Evolutionary conservation across 1,284 basidiomycete species (phyloP), one percentile per base, ranked within the genome.

Genomic region (Rhodotorula sp.): DNA sequence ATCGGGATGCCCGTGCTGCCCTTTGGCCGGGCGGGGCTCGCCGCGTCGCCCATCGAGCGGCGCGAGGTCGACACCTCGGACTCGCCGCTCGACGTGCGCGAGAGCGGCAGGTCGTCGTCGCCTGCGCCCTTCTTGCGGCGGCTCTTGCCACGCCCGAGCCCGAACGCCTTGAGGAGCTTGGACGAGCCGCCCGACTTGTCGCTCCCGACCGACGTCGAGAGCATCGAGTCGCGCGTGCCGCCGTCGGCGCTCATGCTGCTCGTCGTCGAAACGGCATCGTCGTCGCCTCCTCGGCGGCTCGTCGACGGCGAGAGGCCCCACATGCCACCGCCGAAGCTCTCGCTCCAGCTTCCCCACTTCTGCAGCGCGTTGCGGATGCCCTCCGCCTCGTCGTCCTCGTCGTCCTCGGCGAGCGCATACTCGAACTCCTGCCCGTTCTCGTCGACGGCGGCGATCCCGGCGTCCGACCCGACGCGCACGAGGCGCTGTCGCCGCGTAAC

Each of bases 111-210:
- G 59, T 65, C 69, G 25, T 59, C 64, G 19, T 16, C 52, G 1
- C 7, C 48, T 13, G 46, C 17, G 16, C 42, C 61, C 34, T 42
- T 54, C 55, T 63, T 46, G 44, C 42, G 53, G 25, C 12, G 42
- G 13, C 48, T 50, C 60, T 64, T 66, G 49, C 68, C 64, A 4
- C 50, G 19, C 21, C 57, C 70, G 59, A 71, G 59, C 45, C 72
- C 65, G 50, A 75, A 71, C 23, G 74, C 72, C 27, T 73, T 71
- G 48, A 76, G 64, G 25, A 76, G 66, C 41, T 74, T 76, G 23
- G 63, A 65, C 44, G 66, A 61, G 9, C 59, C 60, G 52, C 66
- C 56, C 7, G 48, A 55, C 21, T 42, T 25, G 53, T 25, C 61
- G 62, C 44, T 59, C 34, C 34, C 70, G 60, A 42, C 58, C 8